Base-by-base conservation (phyloP, 2,329 filamentous ascomycete genomes). In the Fusarium haematococcum region DNA sequence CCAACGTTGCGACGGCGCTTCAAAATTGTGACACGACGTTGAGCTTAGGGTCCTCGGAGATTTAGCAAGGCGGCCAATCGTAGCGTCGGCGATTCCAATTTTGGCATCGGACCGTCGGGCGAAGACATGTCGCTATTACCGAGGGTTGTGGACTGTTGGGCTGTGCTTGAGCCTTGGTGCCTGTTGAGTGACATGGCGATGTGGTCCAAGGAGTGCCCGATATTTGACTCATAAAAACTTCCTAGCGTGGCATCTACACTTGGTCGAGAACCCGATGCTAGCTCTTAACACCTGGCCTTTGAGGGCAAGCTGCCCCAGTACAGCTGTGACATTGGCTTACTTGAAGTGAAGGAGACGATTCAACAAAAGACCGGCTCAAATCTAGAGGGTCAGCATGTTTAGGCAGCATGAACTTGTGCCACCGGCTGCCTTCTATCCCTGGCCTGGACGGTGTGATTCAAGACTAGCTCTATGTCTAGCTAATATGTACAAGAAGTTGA, bases 31-130 rank as follows among this genome's bases (percentile, higher is more conserved):
- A 63, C 35, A 25, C 35, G 33, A 32, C 27, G 25, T 56, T 48
- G 43, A 35, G 50, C 57, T 64, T 39, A 56, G 61, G 60, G 41
- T 45, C 35, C 52, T 71, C 57, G 60, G 65, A 71, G 37, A 68
- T 71, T 71, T 65, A 65, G n/a, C 9, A 45, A 6, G 62, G 35
- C 52, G 50, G 43, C 65, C 61, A 60, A 67, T 63, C 16, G 27
- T 35, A 50, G 57, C 59, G 48, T 18, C 11, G 43, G 45, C 20
- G 23, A 56, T 25, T 50, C 32, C 18, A 27, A 11, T 30, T 54
- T 48, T 54, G 27, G 16, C 23, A 16, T 37, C 50, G 43, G 43
- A 41, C 59, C 41, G 59, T 64, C 64, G 59, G 23, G 58, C 20
- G 27, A 41, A 13, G 37, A 30, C 48, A 35, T 41, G 54, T 50